Conservation (phyloP, 768 basidiomycete genomes). For the Rhodotorula toruloides region DNA sequence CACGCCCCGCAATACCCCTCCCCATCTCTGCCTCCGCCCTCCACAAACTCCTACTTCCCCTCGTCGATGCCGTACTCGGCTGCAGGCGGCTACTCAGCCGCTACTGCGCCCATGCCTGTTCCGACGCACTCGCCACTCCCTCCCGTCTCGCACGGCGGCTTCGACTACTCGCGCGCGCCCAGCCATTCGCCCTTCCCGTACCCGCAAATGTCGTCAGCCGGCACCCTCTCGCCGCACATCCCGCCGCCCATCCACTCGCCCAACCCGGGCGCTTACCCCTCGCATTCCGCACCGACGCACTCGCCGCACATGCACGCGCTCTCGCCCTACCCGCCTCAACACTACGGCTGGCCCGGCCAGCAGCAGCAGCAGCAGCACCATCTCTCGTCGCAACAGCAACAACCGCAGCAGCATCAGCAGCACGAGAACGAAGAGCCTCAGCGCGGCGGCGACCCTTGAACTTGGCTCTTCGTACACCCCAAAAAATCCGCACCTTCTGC, state of each 20-base stretch:
- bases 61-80: neutral
- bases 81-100: neutral
- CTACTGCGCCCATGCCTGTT: neutral
- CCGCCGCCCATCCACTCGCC: neutral
- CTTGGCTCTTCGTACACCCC: too few species aligned
- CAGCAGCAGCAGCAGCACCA: neutral
- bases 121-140: conserved; percentile 1
- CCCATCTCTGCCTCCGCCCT: neutral
- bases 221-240: neutral
- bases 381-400: neutral
- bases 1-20: conserved; percentile 7
- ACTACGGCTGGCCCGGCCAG: neutral
- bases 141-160: neutral
- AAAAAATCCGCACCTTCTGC: too few species aligned
- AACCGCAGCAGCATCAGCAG: neutral
- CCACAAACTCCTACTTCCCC: conserved; percentile 1
- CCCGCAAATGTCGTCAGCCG: neutral
- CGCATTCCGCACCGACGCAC: neutral
- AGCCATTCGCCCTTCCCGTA: neutral
- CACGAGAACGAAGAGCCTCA: neutral
- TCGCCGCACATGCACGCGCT: neutral
- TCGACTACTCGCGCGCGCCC: neutral
- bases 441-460: neutral
- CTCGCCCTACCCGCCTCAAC: too few species aligned
- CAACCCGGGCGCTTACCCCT: too few species aligned